Base-by-base conservation (phyloP, 108 stramenopile species). In the Skeletonema grethae region DNA sequence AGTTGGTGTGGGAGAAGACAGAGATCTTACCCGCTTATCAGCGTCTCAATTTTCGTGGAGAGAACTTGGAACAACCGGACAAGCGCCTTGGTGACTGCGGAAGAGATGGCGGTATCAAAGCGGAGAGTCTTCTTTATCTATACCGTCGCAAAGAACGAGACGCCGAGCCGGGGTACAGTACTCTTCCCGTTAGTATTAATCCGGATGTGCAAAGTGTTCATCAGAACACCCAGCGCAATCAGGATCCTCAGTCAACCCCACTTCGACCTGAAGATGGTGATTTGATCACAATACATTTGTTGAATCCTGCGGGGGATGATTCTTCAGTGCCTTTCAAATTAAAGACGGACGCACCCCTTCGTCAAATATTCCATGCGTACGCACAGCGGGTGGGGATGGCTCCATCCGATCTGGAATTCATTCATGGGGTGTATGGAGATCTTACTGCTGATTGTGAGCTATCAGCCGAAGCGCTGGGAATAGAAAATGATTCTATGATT, bases 1-100 rank as follows among this genome's bases (percentile, higher is more conserved):
- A 22, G 50, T 53, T 53, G 50, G 50, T 53, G 22, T 53, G 50
- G 50, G 50, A 53, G 8, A 53, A 53, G 9, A 53, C 50, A 22
- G n/a, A 24, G 22, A 53, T 53, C 22, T 5, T 53, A 20, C 50
- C 50, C 5, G 50, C 50, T 22, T 53, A 9, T 53, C 50, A 53
- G n/a, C 18, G 50, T 22, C 50, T 53, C 50, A 53, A 53, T 22
- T 53, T 53, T 53, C 22, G 22, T 22, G 50, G 50, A 22, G 50
- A 53, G 8, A 53, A 53, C 50, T 53, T 53, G 50, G 50, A 53
- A 22, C 8, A 10, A 7, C 50, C 50, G 8, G 50, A 53, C 8
- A 4, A 53, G 22, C 18, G 50, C 6, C 50, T 53, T 2, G 0
- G 50, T 53, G 50, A 53, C 50, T 53, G 22, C 7, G 50, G 50